Percentiles rank a stretch among this genome's conserved stretches.
Evolutionary conservation across 805 yeast genomes (phyloP).

Genomic region (Candida ponderosae): DNA sequence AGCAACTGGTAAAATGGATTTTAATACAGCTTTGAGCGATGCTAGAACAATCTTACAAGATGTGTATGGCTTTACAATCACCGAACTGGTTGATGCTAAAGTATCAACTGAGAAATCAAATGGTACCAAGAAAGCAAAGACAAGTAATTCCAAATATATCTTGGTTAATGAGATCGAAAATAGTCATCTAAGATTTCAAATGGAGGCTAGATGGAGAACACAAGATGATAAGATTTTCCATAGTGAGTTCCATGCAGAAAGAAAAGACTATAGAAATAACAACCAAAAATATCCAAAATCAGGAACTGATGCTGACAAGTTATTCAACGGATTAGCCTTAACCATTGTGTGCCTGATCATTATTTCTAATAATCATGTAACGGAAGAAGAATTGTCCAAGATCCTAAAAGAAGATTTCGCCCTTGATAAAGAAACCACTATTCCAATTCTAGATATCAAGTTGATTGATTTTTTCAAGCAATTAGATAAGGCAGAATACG

Average conservation of each 20-base stretch:
- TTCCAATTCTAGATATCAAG: constrained; percentile 7
- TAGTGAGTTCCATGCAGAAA: constrained; percentile 16
- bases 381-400: constrained; percentile 33
- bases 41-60: neutral
- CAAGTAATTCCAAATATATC: constrained; percentile 6
- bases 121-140: neutral
- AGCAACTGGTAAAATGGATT: neutral
- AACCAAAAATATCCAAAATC: constrained; percentile 11
- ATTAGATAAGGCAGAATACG: constrained; percentile 19
- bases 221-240: constrained; percentile 8
- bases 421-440: constrained; percentile 3
- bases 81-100: neutral
- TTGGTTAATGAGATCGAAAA: constrained; percentile 9
- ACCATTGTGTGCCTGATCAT: constrained; percentile 15
- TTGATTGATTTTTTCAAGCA: constrained; percentile 15
- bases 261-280: constrained; percentile 16
- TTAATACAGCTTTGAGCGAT: no score
- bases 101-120: neutral
- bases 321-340: constrained; percentile 14
- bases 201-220: constrained; percentile 6
- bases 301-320: constrained; percentile 10
- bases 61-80: neutral
- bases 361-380: constrained; percentile 21
- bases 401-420: constrained; percentile 31
- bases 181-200: constrained; percentile 6